Conservation (phyloP, 179 eudicot genomes). For the Sideroxylon spinosum region DNA sequence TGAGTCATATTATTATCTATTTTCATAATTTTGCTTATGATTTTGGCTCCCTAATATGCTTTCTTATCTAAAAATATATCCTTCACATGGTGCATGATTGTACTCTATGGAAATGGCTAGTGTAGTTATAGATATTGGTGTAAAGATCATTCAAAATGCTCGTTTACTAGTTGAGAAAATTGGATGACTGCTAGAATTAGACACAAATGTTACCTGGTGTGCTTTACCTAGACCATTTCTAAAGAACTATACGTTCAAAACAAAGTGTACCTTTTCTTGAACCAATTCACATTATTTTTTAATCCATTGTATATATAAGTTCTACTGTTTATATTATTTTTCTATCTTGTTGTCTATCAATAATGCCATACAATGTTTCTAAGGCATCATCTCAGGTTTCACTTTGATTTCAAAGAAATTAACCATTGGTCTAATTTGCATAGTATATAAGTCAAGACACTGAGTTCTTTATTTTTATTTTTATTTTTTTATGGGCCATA, state of each 20-base stretch:
- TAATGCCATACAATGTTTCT: not conserved
- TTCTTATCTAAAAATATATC: constrained; percentile 3
- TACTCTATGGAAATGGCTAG: constrained; percentile 99
- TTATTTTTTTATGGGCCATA: constrained; percentile 13
- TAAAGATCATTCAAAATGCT: constrained; percentile 95
- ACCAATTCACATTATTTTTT: not conserved
- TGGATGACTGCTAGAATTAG: constrained; percentile 93
- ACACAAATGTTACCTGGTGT: constrained; percentile 99
- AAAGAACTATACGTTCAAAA: constrained; percentile 86
- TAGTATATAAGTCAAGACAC: constrained; percentile 5
- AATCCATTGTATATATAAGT: not conserved
- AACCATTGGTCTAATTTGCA: not conserved
- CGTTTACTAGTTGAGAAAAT: constrained; percentile 87
- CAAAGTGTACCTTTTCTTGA: constrained; percentile 44
- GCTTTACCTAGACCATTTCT: constrained; percentile 92
- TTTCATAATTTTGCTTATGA: constrained; percentile 13
- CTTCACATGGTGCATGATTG: constrained; percentile 34
- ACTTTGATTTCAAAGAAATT: constrained; percentile 1
- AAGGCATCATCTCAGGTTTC: not conserved
- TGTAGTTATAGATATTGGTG: constrained; percentile 94
- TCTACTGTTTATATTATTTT: not conserved
- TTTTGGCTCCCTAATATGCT: not conserved
- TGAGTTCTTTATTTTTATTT: not conserved
- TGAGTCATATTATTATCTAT: constrained; percentile 29
- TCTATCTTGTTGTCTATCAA: not conserved